Percentiles rank a stretch among this genome's conserved stretches.
Evolutionary conservation across 2,329 filamentous ascomycete species (phyloP).

Genomic region (Chaetomium olivaceum): DNA sequence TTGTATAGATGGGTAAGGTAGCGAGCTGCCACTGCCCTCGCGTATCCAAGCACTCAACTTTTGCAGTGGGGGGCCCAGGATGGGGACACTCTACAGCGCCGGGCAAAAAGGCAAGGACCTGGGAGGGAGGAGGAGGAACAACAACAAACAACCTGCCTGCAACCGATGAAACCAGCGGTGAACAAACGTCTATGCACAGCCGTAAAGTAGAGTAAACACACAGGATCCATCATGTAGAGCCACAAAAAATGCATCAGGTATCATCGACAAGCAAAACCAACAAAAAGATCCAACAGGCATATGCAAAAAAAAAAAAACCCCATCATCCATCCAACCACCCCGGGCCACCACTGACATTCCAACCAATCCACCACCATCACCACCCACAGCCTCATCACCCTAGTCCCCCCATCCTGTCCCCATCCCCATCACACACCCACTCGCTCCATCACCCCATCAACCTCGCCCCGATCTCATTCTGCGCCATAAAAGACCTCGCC

Average conservation of each 20-base stretch:
- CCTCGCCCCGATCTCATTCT: slow-evolving; percentile 45
- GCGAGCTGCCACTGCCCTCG: too few species aligned
- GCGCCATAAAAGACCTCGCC: slow-evolving; percentile 77
- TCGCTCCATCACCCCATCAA: slow-evolving; percentile 20
- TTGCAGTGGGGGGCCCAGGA: too few species aligned
- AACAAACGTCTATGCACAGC: neutral
- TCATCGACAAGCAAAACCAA: slow-evolving; percentile 10
- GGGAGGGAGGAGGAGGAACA: too few species aligned
- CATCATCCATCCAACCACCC: neutral
- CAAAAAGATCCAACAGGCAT: slow-evolving; percentile 6
- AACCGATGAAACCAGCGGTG: neutral
- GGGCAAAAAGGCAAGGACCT: too few species aligned
- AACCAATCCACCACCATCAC: neutral
- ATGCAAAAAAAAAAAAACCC: neutral
- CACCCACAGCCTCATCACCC: neutral
- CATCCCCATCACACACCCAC: neutral
- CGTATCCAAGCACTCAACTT: too few species aligned
- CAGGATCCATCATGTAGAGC: neutral
- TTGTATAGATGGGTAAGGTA: too few species aligned
- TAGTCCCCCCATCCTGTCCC: too few species aligned
- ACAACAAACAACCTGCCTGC: neutral
- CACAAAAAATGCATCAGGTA: slow-evolving; percentile 14
- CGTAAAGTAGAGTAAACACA: neutral
- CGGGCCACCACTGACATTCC: neutral
- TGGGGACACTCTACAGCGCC: too few species aligned